Percentiles rank a stretch among this genome's conserved stretches.
Evolutionary conservation across 805 yeast genomes (phyloP).

Genomic region (Starmerella potacharoeniae): DNA sequence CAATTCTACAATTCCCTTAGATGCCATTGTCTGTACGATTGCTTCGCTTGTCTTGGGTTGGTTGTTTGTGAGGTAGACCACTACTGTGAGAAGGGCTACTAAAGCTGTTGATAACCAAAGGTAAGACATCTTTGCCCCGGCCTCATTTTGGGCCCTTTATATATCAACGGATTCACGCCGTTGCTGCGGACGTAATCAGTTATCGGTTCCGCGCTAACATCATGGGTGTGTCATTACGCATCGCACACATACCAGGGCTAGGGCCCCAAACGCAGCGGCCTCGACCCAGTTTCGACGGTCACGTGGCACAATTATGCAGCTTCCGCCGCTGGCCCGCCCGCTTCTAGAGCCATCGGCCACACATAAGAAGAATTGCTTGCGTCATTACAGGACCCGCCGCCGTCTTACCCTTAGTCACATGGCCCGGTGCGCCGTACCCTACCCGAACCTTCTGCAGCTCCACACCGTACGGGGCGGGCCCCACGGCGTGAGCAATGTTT

Average conservation of each 20-base stretch:
- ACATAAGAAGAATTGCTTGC: not conserved
- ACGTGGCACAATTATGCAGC: not conserved
- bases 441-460: not conserved
- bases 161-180: not conserved
- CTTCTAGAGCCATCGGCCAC: not conserved
- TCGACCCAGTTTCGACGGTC: not conserved
- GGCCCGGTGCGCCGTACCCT: not conserved
- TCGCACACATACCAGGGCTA: not conserved
- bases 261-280: not conserved
- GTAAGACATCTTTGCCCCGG: not conserved
- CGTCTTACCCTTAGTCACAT: not conserved
- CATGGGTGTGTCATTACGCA: not conserved
- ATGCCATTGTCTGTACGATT: not conserved
- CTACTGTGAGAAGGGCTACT: not conserved
- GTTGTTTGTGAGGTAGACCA: not conserved
- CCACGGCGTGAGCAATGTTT: too few relatives aligned
- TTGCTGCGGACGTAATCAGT: conserved; percentile 4
- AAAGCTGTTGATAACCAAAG: conserved; percentile 1
- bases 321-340: not conserved
- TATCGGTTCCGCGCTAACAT: not conserved
- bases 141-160: not conserved
- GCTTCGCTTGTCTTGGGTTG: not conserved
- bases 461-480: not conserved
- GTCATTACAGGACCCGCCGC: not conserved
- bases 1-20: conserved; percentile 3